Evolutionary conservation across 208 protist genomes (phyloP), one percentile per base, ranked within the genome.

Genomic region (Leptomonas seymouri): DNA sequence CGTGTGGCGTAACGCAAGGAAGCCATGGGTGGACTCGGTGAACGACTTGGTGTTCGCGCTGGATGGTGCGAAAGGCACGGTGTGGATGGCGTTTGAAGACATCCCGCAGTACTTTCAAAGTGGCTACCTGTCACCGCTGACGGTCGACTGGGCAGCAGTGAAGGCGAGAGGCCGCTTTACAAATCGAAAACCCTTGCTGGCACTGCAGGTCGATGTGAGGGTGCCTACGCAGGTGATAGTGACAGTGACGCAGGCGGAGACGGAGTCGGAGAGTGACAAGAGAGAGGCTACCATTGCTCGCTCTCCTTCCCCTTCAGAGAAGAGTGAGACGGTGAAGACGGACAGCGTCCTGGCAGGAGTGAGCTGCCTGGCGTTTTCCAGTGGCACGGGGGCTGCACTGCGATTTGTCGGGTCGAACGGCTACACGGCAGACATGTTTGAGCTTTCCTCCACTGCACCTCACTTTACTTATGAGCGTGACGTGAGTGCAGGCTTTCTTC

Each of bases 51-150:
- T 76, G 7, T 77, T 78, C 48, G 70, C 50, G 8, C 28, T 58
- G 15, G 55, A 65, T 18, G 54, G 73, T 25, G 31, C 58, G 69
- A 30, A 65, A 25, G 44, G 55, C 2, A 49, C 56, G 27, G 59
- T 87, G 48, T 94, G 85, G 84, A 94, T 94, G 89, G 82, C 75
- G 39, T 71, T 72, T 36, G 57, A 71, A 30, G 80, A 88, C 57
- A 51, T 89, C 18, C 57, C 83, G 23, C 60, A 83, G 61, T 93
- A 82, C 72, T 94, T 94, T 49, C 71, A 80, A 57, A 71, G 72
- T 23, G 89, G 85, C 54, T 77, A 58, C 45, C 56, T 86, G n/a
- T 53, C 74, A 18, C 89, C 79, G 60, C 59, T 72, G 49, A 39
- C 75, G 30, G 9, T 2, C 1, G 63, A 53, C 34, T 62, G 62